Evolutionary conservation across 805 yeast genomes (phyloP), one percentile per base, ranked within the genome.

Genomic region (Candida sakaeoensis): DNA sequence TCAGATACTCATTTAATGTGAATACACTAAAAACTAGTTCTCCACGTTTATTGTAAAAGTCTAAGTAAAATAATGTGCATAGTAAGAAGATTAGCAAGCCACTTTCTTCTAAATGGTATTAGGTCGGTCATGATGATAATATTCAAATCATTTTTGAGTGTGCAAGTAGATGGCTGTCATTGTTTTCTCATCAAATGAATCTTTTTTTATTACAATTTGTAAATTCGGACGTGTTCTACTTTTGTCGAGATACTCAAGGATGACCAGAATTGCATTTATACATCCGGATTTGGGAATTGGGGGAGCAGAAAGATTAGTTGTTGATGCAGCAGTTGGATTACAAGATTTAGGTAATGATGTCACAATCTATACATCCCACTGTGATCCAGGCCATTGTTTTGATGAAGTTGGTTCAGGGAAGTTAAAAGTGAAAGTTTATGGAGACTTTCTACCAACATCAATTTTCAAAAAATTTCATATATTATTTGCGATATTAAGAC

Each of bases 221-320:
- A 7, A 21, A 21, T 15, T 28, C 14, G 17, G 29, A 7, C 17
- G 14, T 15, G 18, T 10, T 15, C 32, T 19, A 28, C 32, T 17
- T 13, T 28, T 6, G 4, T 28, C 28, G 9, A 21, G 15, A 7
- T 28, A 14, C 4, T 9, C 8, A 14, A 7, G 15, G 4, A 33
- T 33, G 36, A 15, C 28, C 5, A 36, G 15, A 44, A 73, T 91
- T 25, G 96, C 96, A 1, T 86, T 93, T 51, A 63, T 93, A 4
- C 99, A 93, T 56, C 99, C 99, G 0, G 99, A 93, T 63, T 65
- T 93, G 39, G 99, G 99, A 0, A 91, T 91, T 42, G 99, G 85
- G 4, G 99, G 99, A 3, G 99, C 99, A 1, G 99, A 93, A 57
- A 72, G 99, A 43, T 72, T 95, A n/a, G 89, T 93, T 2, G 96